Evolutionary conservation across 208 protist species (phyloP).

Genomic region (Angomonas deanei): DNA sequence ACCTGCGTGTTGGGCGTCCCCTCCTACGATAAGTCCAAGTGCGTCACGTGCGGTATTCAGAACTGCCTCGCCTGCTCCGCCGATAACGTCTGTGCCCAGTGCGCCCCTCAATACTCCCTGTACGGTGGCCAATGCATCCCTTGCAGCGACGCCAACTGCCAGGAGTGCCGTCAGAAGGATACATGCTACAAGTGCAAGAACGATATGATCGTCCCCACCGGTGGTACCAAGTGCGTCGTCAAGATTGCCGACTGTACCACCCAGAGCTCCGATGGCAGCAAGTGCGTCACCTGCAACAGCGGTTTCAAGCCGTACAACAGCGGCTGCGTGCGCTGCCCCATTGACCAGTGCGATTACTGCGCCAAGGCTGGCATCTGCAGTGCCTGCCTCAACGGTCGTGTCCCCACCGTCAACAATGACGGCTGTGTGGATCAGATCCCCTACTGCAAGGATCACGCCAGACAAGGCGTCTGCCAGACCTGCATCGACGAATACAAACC

Average conservation of each 20-base stretch:
- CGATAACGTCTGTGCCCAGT: neutral
- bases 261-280: too few relatives aligned
- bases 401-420: neutral
- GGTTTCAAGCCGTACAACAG: neutral
- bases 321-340: neutral
- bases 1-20: too few relatives aligned
- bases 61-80: neutral
- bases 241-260: too few relatives aligned
- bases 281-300: neutral
- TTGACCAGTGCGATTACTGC: neutral
- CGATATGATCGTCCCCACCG: too few relatives aligned
- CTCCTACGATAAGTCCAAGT: too few relatives aligned
- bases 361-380: neutral
- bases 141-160: too few relatives aligned
- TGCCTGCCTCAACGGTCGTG: neutral
- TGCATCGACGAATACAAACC: too few relatives aligned
- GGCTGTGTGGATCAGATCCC: neutral
- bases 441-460: neutral
- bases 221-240: too few relatives aligned
- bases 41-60: neutral
- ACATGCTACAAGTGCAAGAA: too few relatives aligned
- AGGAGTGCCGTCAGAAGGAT: too few relatives aligned
- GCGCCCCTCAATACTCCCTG: neutral
- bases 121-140: neutral
- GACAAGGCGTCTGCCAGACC: too few relatives aligned